Evolutionary conservation across 768 basidiomycete species (phyloP), one percentile per base, ranked within the genome.

Genomic region (Boletus reticuloceps): DNA sequence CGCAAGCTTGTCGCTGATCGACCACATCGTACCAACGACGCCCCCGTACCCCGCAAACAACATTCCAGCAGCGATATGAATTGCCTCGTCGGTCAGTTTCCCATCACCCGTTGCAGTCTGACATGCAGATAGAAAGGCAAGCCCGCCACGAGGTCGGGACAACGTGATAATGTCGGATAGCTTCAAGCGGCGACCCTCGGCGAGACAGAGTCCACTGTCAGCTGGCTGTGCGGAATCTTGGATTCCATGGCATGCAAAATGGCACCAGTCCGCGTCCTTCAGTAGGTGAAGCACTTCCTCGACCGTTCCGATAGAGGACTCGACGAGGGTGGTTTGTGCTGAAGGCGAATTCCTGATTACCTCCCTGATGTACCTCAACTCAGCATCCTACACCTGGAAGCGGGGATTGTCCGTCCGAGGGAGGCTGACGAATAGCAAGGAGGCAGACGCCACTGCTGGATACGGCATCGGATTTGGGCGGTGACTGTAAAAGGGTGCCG

Each of bases 21-120:
- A 50, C 48, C 38, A 50, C 48, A 50, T 50, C 48, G 48, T 50
- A 4, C 27, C 48, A 7, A 50, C 17, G 7, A 40, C 48, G 1
- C 68, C 63, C 11, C 50, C 46, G 51, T 62, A 73, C 3, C 72
- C 72, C 1, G 61, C 65, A 27, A 65, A 53, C 39, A 75, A 56
- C 72, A 79, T 74, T 2, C 73, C 48, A 6, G 48, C 48, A 27
- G 48, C 25, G n/a, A 50, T 31, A 20, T 50, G 48, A 17, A 40
- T 7, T 1, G 48, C 48, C 38, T 50, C 48, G 38, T 50, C 48
- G 2, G 37, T 39, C n/a, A 50, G 27, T 12, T 25, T 43, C 41
- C 20, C n/a, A 14, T 52, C 51, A 1, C 51, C 43, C 51, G 36
- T 52, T 36, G 51, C 51, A 7, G 51, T 52, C 43, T 44, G 51